Evolutionary conservation across 164 flowering plant species (phyloP).

Genomic region (Nymphaea colorata): DNA sequence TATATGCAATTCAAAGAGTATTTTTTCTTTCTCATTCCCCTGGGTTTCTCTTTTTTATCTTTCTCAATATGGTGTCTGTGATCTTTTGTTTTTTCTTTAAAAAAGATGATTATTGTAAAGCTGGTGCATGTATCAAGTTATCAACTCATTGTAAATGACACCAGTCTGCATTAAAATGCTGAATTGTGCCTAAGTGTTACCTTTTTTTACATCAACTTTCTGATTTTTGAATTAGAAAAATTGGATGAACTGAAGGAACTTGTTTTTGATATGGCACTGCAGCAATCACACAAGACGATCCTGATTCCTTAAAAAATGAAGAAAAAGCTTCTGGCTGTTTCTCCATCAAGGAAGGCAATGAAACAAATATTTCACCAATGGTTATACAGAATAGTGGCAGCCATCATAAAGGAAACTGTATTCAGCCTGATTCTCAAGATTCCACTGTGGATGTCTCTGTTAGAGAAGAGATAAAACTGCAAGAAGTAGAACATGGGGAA

Average conservation of each 20-base stretch:
- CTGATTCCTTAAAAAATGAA: neutral
- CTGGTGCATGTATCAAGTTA: no score
- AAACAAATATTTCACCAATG: neutral
- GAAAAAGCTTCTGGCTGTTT: neutral
- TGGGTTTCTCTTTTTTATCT: no score
- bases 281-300: neutral
- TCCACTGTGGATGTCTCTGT: neutral
- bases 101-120: no score
- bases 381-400: neutral
- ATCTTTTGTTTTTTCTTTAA: no score
- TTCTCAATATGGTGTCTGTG: no score
- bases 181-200: no score
- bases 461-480: neutral
- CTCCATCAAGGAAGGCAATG: neutral
- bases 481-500: constrained; percentile 9
- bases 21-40: no score
- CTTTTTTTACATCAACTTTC: no score
- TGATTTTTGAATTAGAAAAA: no score
- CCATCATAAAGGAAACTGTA: neutral
- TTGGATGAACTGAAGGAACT: neutral
- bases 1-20: no score
- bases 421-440: neutral
- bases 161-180: no score
- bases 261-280: neutral
- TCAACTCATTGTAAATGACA: no score